phyloP scores from a whole-genome alignment of 352 stramenopile species.

The Stephanocyclus meneghinianus region DNA sequence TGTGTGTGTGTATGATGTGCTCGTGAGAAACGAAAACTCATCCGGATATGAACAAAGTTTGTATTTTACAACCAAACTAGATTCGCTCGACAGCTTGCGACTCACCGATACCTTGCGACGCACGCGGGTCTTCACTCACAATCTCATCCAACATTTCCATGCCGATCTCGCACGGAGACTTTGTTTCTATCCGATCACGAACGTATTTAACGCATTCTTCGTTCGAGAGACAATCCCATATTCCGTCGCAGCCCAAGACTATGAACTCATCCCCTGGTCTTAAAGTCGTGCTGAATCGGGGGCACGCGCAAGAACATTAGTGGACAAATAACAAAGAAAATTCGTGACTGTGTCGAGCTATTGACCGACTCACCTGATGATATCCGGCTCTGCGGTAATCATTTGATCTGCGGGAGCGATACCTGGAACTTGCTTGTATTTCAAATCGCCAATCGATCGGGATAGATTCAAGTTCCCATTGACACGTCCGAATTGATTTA shows the following conservation, averaged over 20 bases:
- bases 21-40: too few relatives aligned
- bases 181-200: conserved; percentile 70
- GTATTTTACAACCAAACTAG: too few relatives aligned
- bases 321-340: too few relatives aligned
- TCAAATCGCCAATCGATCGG: conserved; percentile 87
- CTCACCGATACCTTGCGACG: conserved; percentile 84
- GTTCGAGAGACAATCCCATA: conserved; percentile 89
- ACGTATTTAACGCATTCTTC: conserved; percentile 86
- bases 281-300: conserved; percentile 47
- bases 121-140: conserved; percentile 82
- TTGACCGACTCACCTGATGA: conserved; percentile 64
- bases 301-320: not conserved
- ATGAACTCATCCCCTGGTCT: conserved; percentile 83
- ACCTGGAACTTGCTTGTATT: conserved; percentile 84
- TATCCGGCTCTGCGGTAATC: conserved; percentile 88
- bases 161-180: conserved; percentile 76
- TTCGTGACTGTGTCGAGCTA: too few relatives aligned
- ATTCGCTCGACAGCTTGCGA: too few relatives aligned
- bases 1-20: too few relatives aligned
- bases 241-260: conserved; percentile 88
- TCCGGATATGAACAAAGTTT: too few relatives aligned
- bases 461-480: conserved; percentile 90
- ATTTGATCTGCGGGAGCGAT: conserved; percentile 85
- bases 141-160: conserved; percentile 86
- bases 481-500: conserved; percentile 86